phyloP scores from a whole-genome alignment of 495 filamentous ascomycete species.

The Lepraria neglecta region DNA sequence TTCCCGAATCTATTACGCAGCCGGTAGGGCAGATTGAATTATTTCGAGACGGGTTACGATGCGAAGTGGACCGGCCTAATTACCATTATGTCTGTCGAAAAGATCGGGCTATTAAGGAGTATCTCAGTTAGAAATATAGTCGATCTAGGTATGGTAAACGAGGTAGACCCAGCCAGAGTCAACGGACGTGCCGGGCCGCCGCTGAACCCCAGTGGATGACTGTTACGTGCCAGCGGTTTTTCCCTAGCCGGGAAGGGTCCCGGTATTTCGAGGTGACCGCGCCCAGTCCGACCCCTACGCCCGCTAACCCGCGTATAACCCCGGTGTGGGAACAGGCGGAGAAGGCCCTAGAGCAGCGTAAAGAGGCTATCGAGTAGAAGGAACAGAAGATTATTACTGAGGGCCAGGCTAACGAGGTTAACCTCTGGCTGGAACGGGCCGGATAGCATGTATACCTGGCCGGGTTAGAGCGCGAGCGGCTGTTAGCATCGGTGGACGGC shows the following conservation, averaged over 20 bases:
- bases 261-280: too few relatives aligned
- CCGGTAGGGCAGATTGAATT: not conserved
- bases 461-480: not conserved
- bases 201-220: not conserved
- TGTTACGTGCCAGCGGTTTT: not conserved
- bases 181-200: not conserved
- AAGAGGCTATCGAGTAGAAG: not conserved
- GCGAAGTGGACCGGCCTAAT: not conserved
- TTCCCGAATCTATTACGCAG: not conserved
- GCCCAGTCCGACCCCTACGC: too few relatives aligned
- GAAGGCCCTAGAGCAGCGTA: not conserved
- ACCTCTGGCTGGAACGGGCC: not conserved
- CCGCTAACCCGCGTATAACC: too few relatives aligned
- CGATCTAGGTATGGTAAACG: not conserved
- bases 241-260: too few relatives aligned
- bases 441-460: not conserved
- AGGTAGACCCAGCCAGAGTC: not conserved
- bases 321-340: not conserved
- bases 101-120: not conserved
- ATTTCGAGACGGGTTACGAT: constrained; percentile 3
- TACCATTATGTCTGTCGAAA: not conserved
- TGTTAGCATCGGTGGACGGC: not conserved
- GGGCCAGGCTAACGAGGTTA: not conserved
- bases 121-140: not conserved
- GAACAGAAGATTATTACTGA: not conserved